These are phyloP conservation scores for Bretschneidera sinensis DNA, from an alignment of 345 rosid species.

Conservation along the genomic window DNA sequence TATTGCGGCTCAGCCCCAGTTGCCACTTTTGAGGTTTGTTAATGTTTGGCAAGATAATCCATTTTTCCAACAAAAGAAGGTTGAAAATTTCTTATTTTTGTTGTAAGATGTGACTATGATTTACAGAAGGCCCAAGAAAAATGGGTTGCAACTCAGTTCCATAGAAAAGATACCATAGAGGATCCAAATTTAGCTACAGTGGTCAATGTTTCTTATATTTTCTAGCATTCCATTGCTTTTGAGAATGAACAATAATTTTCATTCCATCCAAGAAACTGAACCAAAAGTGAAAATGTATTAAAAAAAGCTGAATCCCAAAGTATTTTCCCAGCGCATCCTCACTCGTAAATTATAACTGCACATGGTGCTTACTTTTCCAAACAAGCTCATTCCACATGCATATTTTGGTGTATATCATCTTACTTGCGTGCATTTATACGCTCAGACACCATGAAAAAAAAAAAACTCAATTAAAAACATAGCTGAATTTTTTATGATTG, in stretches of 20 bases:
- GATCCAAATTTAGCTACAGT: not conserved
- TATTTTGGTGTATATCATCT: no score
- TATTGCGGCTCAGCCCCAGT: no score
- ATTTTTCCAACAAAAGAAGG: no score
- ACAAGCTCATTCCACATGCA: not conserved
- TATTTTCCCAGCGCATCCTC: not conserved
- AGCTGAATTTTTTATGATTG: not conserved
- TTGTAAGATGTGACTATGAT: no score
- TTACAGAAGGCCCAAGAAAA: no score
- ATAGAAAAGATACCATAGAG: not conserved
- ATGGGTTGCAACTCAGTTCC: not conserved
- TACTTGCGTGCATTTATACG: no score
- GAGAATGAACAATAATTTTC: not conserved
- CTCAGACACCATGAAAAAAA: no score
- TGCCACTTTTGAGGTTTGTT: no score
- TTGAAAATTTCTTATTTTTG: not conserved
- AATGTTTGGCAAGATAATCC: no score
- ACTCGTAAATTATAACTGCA: not conserved
- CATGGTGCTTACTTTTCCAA: not conserved
- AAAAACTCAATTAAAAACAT: not conserved
- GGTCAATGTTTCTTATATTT: not conserved
- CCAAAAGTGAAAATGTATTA: no score
- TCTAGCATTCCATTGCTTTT: not conserved
- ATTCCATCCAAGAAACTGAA: not conserved
- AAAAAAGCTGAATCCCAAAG: not conserved